Evolutionary conservation across 2,329 filamentous ascomycete species (phyloP), one percentile per base, ranked within the genome.

Genomic region (Trichoderma breve): DNA sequence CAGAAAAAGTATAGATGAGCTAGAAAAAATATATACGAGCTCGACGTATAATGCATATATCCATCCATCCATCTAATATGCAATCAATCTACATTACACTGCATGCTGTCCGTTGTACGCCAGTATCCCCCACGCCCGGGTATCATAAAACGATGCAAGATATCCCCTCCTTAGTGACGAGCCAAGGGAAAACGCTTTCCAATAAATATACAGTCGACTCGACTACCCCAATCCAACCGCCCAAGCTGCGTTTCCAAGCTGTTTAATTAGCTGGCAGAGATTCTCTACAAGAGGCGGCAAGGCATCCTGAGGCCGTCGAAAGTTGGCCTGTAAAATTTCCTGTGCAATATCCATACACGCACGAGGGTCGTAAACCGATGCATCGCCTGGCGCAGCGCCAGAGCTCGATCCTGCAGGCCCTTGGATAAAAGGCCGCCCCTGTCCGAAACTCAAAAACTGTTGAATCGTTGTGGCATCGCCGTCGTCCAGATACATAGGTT

Each of bases 261-360:
- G 89, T 73, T 86, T 86, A 76, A 93, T 86, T 74, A 93, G 80
- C 60, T 89, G 85, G 60, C 89, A 86, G 62, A 93, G 78, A 73
- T 92, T 93, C 75, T 92, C 90, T 1, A 92, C 90, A 58, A 93
- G 84, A 0, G 90, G 87, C 14, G 91, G 88, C 72, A 85, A 75
- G 8, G 80, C 78, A 34, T 85, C 84, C 34, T 82, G 80, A 1
- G 80, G 81, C 1, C 79, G 81, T 15, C 79, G 75, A 72, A 85
- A 89, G 78, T 90, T 90, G 51, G 82, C 79, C 36, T 83, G 81
- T 73, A 93, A 82, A 11, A 91, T 82, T 47, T 87, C 84, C 68
- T 90, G 85, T 3, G 88, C 84, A 24, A 88, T 81, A 18, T 86
- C 84, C 84, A 93, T 90, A 47, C 89, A 87, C 1, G 84, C 83